Percentiles rank a stretch among this genome's conserved stretches.
Evolutionary conservation across 2,329 filamentous ascomycete genomes (phyloP).

Genomic region (Penicillium sp.): DNA sequence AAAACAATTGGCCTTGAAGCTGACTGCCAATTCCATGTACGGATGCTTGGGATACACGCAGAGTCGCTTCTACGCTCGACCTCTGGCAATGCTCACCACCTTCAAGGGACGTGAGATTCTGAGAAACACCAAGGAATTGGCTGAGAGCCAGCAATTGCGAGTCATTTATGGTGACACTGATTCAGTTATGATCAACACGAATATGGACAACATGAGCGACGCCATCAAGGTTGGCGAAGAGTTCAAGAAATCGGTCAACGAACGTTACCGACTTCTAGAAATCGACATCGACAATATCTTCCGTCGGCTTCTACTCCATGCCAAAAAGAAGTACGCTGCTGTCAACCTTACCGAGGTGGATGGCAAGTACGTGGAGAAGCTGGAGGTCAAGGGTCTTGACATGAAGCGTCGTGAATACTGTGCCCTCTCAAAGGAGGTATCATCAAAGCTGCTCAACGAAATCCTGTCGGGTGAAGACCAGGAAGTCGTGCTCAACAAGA

Average conservation of each 20-base stretch:
- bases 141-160: constrained; percentile 83
- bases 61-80: constrained; percentile 94
- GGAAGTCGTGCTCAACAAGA: constrained; percentile 80
- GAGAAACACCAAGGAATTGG: constrained; percentile 89
- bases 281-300: constrained; percentile 99
- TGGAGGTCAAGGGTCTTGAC: constrained; percentile 97
- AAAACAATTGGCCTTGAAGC: constrained; percentile 92
- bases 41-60: constrained; percentile 96
- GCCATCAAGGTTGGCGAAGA: constrained; percentile 88
- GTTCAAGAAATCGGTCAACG: constrained; percentile 93
- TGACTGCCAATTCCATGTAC: constrained; percentile 99
- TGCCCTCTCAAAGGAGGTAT: constrained; percentile 90
- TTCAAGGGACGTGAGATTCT: constrained; percentile 98
- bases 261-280: constrained; percentile 85
- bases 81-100: constrained; percentile 91
- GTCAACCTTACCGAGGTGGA: constrained; percentile 89
- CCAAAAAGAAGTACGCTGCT: constrained; percentile 99
- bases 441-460: constrained; percentile 83
- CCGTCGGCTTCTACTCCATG: constrained; percentile 85
- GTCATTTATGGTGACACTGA: constrained; percentile 99
- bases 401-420: constrained; percentile 99
- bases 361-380: constrained; percentile 86
- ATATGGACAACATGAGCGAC: constrained; percentile 87
- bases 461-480: constrained; percentile 91
- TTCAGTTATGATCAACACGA: constrained; percentile 99